Conservation (phyloP, 768 basidiomycete genomes). For the Rhizopogon roseolus region DNA sequence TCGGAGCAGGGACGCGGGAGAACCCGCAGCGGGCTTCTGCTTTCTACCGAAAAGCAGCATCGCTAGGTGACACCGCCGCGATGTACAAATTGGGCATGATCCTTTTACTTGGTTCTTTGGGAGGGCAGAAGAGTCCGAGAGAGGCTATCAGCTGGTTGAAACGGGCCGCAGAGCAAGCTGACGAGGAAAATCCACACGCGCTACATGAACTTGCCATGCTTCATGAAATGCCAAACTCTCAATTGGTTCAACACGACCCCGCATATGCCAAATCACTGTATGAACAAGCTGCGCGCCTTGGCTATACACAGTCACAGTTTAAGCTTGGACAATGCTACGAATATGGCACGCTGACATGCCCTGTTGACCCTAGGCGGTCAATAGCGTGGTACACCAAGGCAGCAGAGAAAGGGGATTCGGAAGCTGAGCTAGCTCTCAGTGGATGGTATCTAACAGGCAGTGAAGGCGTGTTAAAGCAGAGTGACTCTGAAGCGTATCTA, state of each 20-base stretch:
- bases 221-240: conserved; percentile 66
- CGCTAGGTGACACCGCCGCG: conserved; percentile 92
- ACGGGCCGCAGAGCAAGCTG: conserved; percentile 93
- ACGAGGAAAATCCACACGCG: conserved; percentile 97
- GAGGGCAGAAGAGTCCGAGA: conserved; percentile 78
- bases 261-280: conserved; percentile 80
- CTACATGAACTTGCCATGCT: conserved; percentile 91
- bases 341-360: conserved; percentile 83
- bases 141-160: conserved; percentile 95
- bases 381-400: conserved; percentile 99
- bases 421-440: conserved; percentile 92
- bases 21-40: conserved; percentile 87
- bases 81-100: conserved; percentile 99
- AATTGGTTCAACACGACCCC: conserved; percentile 74
- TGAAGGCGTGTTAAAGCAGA: conserved; percentile 95
- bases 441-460: conserved; percentile 98
- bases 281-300: conserved; percentile 88
- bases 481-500: conserved; percentile 96
- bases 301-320: conserved; percentile 91
- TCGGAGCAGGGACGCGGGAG: conserved; percentile 90
- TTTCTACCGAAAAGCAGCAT: conserved; percentile 96
- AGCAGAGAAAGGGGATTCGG: conserved; percentile 92
- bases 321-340: conserved; percentile 96
- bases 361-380: conserved; percentile 87
- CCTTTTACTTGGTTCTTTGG: conserved; percentile 77